Evolutionary conservation across 2,329 filamentous ascomycete genomes (phyloP).

Genomic region (Neofusicoccum parvum): DNA sequence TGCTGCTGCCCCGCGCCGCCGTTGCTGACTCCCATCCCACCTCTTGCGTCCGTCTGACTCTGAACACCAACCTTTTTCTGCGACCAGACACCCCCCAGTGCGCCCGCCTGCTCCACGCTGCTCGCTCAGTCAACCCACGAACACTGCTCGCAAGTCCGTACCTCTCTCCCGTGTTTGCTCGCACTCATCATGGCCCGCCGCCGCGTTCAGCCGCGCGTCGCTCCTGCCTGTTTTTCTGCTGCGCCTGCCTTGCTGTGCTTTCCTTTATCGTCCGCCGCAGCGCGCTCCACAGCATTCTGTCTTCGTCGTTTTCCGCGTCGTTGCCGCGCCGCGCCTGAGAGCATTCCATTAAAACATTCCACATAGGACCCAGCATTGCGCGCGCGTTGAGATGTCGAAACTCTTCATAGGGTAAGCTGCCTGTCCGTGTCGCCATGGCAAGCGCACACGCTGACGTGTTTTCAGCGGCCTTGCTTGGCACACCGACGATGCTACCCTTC

Average conservation of each 20-base stretch:
- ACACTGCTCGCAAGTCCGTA: constrained; percentile 16
- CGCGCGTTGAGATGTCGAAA: constrained; percentile 71
- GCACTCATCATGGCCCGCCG: not conserved
- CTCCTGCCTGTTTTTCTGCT: constrained; percentile 13
- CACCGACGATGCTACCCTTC: constrained; percentile 85
- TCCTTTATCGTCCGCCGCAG: constrained; percentile 1
- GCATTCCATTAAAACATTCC: constrained; percentile 17
- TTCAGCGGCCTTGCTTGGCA: constrained; percentile 95
- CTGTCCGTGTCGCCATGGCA: constrained; percentile 23
- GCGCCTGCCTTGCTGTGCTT: constrained; percentile 9
- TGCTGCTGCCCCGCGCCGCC: constrained; percentile 8
- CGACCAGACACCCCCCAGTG: not conserved
- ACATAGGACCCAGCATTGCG: constrained; percentile 13
- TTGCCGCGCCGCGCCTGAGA: not conserved
- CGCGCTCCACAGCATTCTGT: not conserved
- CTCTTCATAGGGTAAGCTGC: constrained; percentile 84
- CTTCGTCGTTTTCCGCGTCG: not conserved
- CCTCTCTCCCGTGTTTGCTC: not conserved
- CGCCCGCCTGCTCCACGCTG: constrained; percentile 1
- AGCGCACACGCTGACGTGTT: constrained; percentile 8
- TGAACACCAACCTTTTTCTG: constrained; percentile 19
- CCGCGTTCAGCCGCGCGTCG: constrained; percentile 13
- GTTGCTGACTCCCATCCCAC: constrained; percentile 18
- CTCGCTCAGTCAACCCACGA: constrained; percentile 2
- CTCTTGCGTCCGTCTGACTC: constrained; percentile 15